Evolutionary conservation across 768 basidiomycete genomes (phyloP).

Genomic region (Harrya chromipes): DNA sequence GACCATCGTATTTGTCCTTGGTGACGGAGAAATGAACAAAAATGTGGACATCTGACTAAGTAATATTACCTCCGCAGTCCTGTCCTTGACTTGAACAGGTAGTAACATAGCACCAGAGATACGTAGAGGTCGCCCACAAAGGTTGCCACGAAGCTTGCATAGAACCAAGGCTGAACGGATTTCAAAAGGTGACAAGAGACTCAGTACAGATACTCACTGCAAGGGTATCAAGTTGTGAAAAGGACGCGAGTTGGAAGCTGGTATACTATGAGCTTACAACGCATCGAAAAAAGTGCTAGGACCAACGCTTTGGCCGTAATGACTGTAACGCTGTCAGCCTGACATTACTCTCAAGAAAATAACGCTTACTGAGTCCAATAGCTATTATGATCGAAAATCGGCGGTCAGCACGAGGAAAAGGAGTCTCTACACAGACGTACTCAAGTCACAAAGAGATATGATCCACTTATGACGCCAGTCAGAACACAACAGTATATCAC

Average conservation of each 20-base stretch:
- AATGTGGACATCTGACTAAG: neutral
- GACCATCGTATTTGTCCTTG: slow-evolving; percentile 51
- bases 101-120: slow-evolving; percentile 46
- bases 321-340: slow-evolving; percentile 29
- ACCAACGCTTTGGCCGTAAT: slow-evolving; percentile 53
- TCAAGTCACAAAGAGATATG: slow-evolving; percentile 45
- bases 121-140: slow-evolving; percentile 52
- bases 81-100: slow-evolving; percentile 47
- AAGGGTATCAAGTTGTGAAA: slow-evolving; percentile 35
- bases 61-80: slow-evolving; percentile 45
- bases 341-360: neutral
- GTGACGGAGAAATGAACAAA: neutral
- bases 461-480: slow-evolving; percentile 26
- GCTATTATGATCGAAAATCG: neutral
- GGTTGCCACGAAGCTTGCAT: slow-evolving; percentile 48
- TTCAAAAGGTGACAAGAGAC: neutral
- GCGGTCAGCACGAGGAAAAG: neutral
- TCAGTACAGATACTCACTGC: slow-evolving; percentile 31
- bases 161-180: slow-evolving; percentile 42
- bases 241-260: slow-evolving; percentile 41
- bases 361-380: slow-evolving; percentile 11
- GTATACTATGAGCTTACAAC: neutral
- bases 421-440: slow-evolving; percentile 29
- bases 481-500: neutral
- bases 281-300: neutral